phyloP scores from a whole-genome alignment of 2,329 filamentous ascomycete species.

The Pseudogymnoascus sp. region DNA sequence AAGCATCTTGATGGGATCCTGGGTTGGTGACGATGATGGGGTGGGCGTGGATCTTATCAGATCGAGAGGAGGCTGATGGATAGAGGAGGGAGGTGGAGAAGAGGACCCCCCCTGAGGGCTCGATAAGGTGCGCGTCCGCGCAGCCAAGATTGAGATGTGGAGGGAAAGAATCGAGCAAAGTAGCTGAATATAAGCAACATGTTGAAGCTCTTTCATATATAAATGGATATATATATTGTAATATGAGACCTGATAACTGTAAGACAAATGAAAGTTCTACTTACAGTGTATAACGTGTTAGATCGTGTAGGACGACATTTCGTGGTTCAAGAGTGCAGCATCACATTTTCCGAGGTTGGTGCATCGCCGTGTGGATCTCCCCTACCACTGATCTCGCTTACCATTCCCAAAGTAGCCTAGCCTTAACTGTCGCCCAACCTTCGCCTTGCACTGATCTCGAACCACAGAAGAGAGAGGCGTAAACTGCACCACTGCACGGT shows the following conservation, averaged over 20 bases:
- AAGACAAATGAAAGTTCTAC: neutral
- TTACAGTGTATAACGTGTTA: neutral
- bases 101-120: neutral
- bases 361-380: neutral
- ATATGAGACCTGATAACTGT: neutral
- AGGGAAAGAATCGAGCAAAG: neutral
- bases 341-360: neutral
- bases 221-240: neutral
- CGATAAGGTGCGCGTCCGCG: neutral
- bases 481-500: neutral
- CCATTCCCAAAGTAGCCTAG: neutral
- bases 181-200: neutral
- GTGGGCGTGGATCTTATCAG: neutral
- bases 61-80: neutral
- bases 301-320: neutral
- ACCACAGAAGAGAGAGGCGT: neutral
- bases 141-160: neutral
- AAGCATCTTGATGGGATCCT: neutral
- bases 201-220: neutral
- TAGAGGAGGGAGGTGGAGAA: neutral
- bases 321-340: neutral
- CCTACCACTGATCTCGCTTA: neutral
- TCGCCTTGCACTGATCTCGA: neutral
- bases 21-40: neutral
- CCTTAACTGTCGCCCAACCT: neutral